Base-by-base conservation (phyloP, 2,329 filamentous ascomycete genomes). In the Cadophora luteo-olivacea region DNA sequence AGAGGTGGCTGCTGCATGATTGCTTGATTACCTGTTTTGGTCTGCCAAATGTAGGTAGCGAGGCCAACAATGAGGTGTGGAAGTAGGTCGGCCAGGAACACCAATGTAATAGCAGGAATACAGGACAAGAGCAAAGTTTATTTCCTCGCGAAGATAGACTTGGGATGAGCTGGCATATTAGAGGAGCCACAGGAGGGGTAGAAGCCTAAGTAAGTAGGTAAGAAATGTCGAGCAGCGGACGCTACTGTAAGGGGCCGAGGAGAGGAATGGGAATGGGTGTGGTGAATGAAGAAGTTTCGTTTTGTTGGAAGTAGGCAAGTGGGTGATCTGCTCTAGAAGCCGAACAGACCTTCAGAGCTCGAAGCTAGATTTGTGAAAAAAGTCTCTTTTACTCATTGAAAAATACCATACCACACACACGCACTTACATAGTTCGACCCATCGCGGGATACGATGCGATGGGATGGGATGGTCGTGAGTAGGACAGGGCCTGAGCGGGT, bases 1-100 rank as follows among this genome's bases (percentile, higher is more conserved):
- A 45, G 29, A 3, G 74, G 71, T 45, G 74, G 74, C 54, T 58
- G 48, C 41, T 74, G 73, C 73, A 76, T 75, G 24, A 11, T 60
- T 60, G 33, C 57, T 38, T 60, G 57, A 22, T 38, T 65, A 19
- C 45, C 19, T 48, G 41, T 6, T 48, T 19, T 48, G 14, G 9
- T 9, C 14, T 48, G 5, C 41, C 29, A 3, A 29, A 29, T 14
- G 12, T 48, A n/a, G 19, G 19, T 22, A 49, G 45, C 45, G 12
- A 49, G 7, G n/a, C 45, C 45, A 49, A 22, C 45, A 19, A 22
- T 49, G n/a, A 22, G n/a, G 19, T 49, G 12, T n/a, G n/a, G 6
- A 49, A 14, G 45, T 22, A 1, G 45, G 45, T 19, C 22, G 45
- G 19, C 1, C n/a, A 49, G 45, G 19, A 49, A 22, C 12, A 49